Evolutionary conservation across 176 grass and related monocot genomes (phyloP), one percentile per base, ranked within the genome.

Genomic region (Cocos nucifera): DNA sequence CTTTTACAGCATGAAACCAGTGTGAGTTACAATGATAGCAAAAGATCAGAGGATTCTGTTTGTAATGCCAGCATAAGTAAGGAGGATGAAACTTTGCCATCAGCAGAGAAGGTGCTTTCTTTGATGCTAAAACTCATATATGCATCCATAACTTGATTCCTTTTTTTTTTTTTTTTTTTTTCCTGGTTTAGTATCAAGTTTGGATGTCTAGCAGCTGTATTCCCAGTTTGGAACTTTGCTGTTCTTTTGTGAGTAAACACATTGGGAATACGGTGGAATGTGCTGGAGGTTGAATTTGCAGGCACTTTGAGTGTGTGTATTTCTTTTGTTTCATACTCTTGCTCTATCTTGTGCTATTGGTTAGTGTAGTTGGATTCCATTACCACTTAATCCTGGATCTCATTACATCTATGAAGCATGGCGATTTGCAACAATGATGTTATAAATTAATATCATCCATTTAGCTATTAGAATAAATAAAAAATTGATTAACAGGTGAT

Each of bases 1-100:
- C 35, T 44, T 44, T 21, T 15, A 1, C 77, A 80, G 79, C 65
- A 76, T 28, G 73, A 54, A 59, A 67, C 63, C 58, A 69, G 39
- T 17, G 27, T 67, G 22, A 70, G 26, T 32, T 57, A 4, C 61
- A 77, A 54, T 28, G 19, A n/a, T n/a, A 64, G 64, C 50, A 69
- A 52, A 24, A 64, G 64, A 67, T 15, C 15, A 17, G 23, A 62
- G 16, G 22, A 15, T 58, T 7, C 16, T 48, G 18, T 4, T 63
- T 26, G 24, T 29, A 8, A 78, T 25, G 9, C 3, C 51, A 60
- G 28, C 57, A 56, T 27, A 17, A 66, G 7, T 16, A 50, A 72
- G 0, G 61, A 57, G 6, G 64, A 66, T 19, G 60, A 62, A 69
- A 29, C 72, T 4, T n/a, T 61, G 4, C 52, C 70, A 59, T 77